Percentiles rank a stretch among this genome's conserved stretches.
Conservation (phyloP, 306 rosid genomes). For the Astragalus membranaceus region DNA sequence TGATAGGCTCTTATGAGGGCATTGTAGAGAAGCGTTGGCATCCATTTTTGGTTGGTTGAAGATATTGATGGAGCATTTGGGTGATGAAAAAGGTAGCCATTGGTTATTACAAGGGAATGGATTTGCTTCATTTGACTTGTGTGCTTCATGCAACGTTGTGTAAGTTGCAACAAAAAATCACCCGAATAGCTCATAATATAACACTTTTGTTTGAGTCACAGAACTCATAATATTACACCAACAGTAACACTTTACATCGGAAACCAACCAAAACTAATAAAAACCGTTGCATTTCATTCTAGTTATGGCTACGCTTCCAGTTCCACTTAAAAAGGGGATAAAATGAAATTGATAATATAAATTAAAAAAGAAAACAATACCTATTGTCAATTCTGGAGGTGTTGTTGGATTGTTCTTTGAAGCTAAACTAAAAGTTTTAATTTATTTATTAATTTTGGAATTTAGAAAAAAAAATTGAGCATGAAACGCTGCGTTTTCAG, state of each 20-base stretch:
- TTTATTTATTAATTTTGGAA: neutral
- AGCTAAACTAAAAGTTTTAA: neutral
- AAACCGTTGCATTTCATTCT: neutral
- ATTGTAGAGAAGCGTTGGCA: conserved; percentile 56
- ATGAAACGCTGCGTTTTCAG: conserved; percentile 29
- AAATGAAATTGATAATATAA: too few relatives aligned
- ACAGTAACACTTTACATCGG: neutral
- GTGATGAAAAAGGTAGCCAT: conserved; percentile 34
- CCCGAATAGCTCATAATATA: conserved; percentile 7
- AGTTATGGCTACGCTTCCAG: too few relatives aligned
- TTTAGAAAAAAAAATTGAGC: neutral
- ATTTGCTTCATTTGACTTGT: conserved; percentile 45
- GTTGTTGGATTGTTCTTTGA: neutral
- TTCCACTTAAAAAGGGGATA: too few relatives aligned
- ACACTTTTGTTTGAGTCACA: too few relatives aligned
- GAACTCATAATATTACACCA: neutral
- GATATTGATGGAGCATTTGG: conserved; percentile 4
- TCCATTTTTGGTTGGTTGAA: conserved; percentile 41
- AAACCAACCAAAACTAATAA: neutral
- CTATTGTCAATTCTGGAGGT: neutral
- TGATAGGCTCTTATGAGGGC: conserved; percentile 54
- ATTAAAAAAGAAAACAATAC: neutral
- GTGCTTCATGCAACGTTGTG: conserved; percentile 41
- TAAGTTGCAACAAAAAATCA: conserved; percentile 47
- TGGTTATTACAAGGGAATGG: conserved; percentile 48